phyloP scores from a whole-genome alignment of 1,284 basidiomycete genomes.

The Ustilago hordei region DNA sequence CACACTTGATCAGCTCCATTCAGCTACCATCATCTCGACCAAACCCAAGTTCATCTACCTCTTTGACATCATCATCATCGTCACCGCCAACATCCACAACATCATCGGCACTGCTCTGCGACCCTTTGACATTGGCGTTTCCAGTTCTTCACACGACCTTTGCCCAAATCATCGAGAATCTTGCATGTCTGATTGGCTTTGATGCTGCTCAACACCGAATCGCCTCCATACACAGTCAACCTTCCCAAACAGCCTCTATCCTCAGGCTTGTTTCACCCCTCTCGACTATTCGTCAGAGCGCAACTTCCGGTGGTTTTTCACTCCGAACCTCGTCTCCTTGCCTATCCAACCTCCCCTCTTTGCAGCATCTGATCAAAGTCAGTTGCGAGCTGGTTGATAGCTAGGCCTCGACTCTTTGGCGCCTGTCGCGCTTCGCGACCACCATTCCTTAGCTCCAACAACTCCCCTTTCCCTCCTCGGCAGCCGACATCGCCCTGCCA shows the following conservation, averaged over 20 bases:
- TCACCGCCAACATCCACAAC: conserved; percentile 1
- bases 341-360: conserved; percentile 3
- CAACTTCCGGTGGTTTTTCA: neutral
- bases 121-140: conserved; percentile 3
- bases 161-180: neutral
- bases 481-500: conserved; percentile 58
- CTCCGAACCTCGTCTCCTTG: conserved; percentile 21
- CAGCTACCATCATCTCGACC: conserved; percentile 25
- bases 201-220: conserved; percentile 30
- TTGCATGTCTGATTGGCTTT: conserved; percentile 25
- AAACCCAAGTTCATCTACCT: neutral
- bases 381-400: conserved; percentile 26
- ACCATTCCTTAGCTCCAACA: conserved; percentile 4
- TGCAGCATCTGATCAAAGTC: conserved; percentile 18
- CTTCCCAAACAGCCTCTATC: conserved; percentile 18
- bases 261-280: conserved; percentile 12
- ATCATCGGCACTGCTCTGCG: conserved; percentile 14
- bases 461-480: conserved; percentile 1
- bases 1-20: conserved; percentile 21
- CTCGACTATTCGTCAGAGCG: conserved; percentile 8
- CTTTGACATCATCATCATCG: neutral
- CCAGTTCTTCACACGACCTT: conserved; percentile 13
- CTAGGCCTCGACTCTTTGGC: conserved; percentile 20
- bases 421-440: conserved; percentile 31
- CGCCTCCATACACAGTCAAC: conserved; percentile 22